A percentile compares a stretch with the other conserved stretches of the same genome.
These are phyloP conservation scores for Starmerella stigmatis DNA, from an alignment of 805 yeast genomes.

Conservation along the genomic window DNA sequence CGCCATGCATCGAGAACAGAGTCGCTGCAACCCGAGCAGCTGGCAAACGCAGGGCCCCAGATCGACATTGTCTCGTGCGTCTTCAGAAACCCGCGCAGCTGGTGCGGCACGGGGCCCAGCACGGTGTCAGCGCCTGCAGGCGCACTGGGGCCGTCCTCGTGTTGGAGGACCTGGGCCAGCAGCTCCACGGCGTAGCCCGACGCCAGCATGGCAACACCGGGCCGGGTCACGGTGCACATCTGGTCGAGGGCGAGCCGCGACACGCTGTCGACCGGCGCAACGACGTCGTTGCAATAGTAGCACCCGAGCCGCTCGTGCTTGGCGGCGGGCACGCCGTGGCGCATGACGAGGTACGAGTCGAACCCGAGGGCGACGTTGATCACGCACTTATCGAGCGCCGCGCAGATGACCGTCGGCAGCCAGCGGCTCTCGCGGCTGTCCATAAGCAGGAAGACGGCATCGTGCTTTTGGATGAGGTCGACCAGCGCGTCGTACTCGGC, in stretches of 20 bases:
- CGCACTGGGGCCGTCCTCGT: slow-evolving; percentile 42
- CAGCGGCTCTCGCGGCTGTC: slow-evolving; percentile 95
- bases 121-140: slow-evolving; percentile 34
- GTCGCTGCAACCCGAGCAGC: slow-evolving; percentile 80
- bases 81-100: slow-evolving; percentile 74
- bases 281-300: slow-evolving; percentile 90
- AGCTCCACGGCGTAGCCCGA: slow-evolving; percentile 80
- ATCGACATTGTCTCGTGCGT: slow-evolving; percentile 54
- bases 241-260: slow-evolving; percentile 85
- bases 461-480: slow-evolving; percentile 53
- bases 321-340: slow-evolving; percentile 54
- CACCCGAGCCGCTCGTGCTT: slow-evolving; percentile 55
- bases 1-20: slow-evolving; percentile 44
- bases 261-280: slow-evolving; percentile 85
- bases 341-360: slow-evolving; percentile 85
- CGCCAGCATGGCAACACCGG: slow-evolving; percentile 87
- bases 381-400: slow-evolving; percentile 57
- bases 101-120: slow-evolving; percentile 77
- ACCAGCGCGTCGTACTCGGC: slow-evolving; percentile 45
- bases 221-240: slow-evolving; percentile 97
- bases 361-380: slow-evolving; percentile 92
- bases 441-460: slow-evolving; percentile 69
- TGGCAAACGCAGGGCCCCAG: slow-evolving; percentile 57
- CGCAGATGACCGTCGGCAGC: slow-evolving; percentile 85
- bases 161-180: slow-evolving; percentile 62